Base-by-base conservation (phyloP, 2,329 filamentous ascomycete species). In the Hypoxylon sp. region DNA sequence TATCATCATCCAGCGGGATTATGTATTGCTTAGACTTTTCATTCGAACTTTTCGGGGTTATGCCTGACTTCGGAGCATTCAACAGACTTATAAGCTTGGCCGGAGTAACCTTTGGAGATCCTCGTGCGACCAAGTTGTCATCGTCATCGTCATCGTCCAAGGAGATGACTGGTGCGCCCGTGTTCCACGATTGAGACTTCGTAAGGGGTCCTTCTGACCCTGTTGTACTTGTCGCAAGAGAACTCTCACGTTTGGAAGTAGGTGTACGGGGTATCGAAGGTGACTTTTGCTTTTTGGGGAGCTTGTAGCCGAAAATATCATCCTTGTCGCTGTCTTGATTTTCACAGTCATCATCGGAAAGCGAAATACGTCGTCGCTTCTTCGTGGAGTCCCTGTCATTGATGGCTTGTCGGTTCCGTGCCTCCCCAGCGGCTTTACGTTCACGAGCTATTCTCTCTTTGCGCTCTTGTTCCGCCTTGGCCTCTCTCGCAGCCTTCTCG, bases 381-480 rank as follows among this genome's bases (percentile, higher is more conserved):
- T 69, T 75, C 0, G 69, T 56, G 7, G 70, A 65, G 28, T 63
- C 68, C 7, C 60, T 45, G 5, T 73, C 67, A 9, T 46, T 57
- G 11, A 32, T 49, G 10, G 57, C 28, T 17, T 65, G 45, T 21
- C 65, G 64, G 45, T 66, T 61, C 10, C 58, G 36, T 7, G 50
- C 48, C 11, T 67, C 61, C 30, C 59, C 28, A 38, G 70, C 60
- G 59, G 67, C 62, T 52, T 73, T 56, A n/a, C 46, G 55, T 34
- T 70, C 69, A 4, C 67, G 67, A 5, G 67, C 70, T 38, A 69
- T 43, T 41, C 61, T 68, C 21, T 72, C 67, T 38, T 72, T 74
- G 43, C 67, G 69, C 30, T 75, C 72, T 56, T 73, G 71, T 38
- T 77, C 72, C 13, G 57, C 67, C 21, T 72, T 78, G 11, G 67